phyloP scores from a whole-genome alignment of 768 basidiomycete species.

The Floccularia luteovirens region DNA sequence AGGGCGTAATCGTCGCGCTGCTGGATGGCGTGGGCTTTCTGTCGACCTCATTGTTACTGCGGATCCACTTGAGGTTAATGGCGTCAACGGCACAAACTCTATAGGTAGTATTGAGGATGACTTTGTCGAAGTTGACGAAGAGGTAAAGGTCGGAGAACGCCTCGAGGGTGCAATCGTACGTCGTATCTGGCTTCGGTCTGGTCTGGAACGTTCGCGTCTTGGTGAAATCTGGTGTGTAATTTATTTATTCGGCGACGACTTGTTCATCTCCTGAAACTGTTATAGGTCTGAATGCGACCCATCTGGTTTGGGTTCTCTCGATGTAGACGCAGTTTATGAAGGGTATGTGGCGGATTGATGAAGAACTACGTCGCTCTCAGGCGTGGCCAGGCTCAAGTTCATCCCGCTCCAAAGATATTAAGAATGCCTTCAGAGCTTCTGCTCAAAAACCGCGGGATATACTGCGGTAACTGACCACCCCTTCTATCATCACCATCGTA shows the following conservation, averaged over 20 bases:
- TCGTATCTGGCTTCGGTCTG: constrained; percentile 56
- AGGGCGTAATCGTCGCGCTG: constrained; percentile 49
- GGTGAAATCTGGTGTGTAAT: constrained; percentile 57
- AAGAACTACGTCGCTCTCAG: constrained; percentile 65
- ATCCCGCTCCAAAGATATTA: constrained; percentile 11
- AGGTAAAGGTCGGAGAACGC: constrained; percentile 31
- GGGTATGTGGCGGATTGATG: constrained; percentile 86
- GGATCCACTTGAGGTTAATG: constrained; percentile 7
- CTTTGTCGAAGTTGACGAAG: constrained; percentile 18
- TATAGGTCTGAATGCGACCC: constrained; percentile 68
- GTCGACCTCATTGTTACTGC: constrained; percentile 55
- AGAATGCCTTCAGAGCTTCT: constrained; percentile 10
- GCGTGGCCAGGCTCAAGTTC: constrained; percentile 14
- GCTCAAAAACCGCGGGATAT: constrained; percentile 17
- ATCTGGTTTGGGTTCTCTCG: constrained; percentile 44
- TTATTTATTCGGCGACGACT: constrained; percentile 2
- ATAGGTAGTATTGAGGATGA: too few species aligned
- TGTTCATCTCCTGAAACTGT: neutral
- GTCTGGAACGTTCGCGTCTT: constrained; percentile 43
- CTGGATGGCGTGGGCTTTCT: constrained; percentile 70
- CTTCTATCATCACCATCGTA: too few species aligned
- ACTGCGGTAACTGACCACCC: constrained; percentile 21
- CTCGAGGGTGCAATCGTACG: constrained; percentile 51
- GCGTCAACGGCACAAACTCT: too few species aligned
- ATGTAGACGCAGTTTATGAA: constrained; percentile 59